These are phyloP conservation scores for Ophiostoma montium DNA, from an alignment of 2,329 filamentous ascomycete genomes.

Conservation along the genomic window DNA sequence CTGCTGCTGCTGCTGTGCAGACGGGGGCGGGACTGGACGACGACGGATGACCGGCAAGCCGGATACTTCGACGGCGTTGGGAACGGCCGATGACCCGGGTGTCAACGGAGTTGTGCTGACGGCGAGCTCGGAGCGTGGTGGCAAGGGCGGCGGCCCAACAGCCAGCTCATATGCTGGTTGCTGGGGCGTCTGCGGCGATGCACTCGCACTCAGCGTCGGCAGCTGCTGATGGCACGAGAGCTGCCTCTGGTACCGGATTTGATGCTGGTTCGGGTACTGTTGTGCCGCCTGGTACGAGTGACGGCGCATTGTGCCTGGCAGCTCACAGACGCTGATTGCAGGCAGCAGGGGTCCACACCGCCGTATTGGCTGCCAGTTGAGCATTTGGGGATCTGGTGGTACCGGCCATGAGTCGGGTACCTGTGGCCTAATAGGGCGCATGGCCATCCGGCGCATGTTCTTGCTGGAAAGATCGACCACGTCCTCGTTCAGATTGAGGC, in stretches of 20 bases:
- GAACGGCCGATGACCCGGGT: neutral
- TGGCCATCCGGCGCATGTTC: constrained; percentile 12
- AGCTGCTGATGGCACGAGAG: neutral
- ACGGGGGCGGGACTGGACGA: constrained; percentile 5
- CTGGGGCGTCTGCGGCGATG: neutral
- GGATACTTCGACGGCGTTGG: neutral
- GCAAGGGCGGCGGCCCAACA: neutral
- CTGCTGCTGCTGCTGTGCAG: constrained; percentile 3
- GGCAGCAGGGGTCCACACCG: neutral
- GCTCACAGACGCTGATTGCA: neutral
- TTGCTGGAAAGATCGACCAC: constrained; percentile 48
- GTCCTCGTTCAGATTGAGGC: constrained; percentile 65
- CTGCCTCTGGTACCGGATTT: neutral
- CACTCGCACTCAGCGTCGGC: neutral
- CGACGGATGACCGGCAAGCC: constrained; percentile 7
- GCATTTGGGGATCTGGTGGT: neutral
- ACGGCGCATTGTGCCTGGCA: neutral
- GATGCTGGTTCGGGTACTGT: neutral
- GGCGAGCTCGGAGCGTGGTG: neutral
- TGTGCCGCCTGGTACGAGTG: neutral
- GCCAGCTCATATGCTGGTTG: constrained; percentile 3
- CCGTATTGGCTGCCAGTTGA: neutral
- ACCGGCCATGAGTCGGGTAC: neutral
- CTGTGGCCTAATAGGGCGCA: neutral
- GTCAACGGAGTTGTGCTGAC: neutral